Evolutionary conservation across 371 early-diverging fungal species (phyloP).

Genomic region (Synchytrium microbalum): DNA sequence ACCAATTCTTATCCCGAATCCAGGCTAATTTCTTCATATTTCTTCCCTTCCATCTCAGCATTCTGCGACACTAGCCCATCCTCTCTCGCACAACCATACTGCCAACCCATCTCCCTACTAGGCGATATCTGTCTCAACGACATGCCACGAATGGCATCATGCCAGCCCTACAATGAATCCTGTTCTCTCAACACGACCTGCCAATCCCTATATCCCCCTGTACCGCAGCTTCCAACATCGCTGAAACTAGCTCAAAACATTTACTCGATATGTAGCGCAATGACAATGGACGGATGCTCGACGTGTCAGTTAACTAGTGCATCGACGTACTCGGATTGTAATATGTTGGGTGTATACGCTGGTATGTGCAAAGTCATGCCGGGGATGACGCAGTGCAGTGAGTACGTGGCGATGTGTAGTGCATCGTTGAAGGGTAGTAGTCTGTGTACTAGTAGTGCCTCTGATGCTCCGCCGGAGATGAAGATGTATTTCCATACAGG

Average conservation of each 20-base stretch:
- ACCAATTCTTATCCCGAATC: too few relatives aligned
- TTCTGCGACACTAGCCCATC: not conserved
- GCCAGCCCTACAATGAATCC: not conserved
- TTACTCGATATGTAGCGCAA: conserved; percentile 36
- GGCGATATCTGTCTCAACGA: conserved; percentile 40
- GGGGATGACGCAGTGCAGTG: conserved; percentile 40
- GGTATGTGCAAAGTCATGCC: conserved; percentile 46
- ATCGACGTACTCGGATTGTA: conserved; percentile 22
- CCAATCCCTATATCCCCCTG: not conserved
- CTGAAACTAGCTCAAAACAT: conserved; percentile 1
- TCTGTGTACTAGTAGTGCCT: not conserved
- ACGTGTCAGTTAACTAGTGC: conserved; percentile 8
- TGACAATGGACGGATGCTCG: conserved; percentile 39
- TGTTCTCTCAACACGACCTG: not conserved
- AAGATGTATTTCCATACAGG: conserved; percentile 52
- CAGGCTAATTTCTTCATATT: too few relatives aligned
- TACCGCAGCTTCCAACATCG: conserved; percentile 9
- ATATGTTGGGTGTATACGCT: conserved; percentile 33
- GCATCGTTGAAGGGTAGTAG: conserved; percentile 14
- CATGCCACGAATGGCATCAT: conserved; percentile 19
- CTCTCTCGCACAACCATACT: conserved; percentile 17
- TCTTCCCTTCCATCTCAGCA: too few relatives aligned
- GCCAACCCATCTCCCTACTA: conserved; percentile 34
- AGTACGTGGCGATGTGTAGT: conserved; percentile 35
- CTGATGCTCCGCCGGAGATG: conserved; percentile 28